phyloP scores from a whole-genome alignment of 129 eudicot species.

The Kitagawia praeruptora region DNA sequence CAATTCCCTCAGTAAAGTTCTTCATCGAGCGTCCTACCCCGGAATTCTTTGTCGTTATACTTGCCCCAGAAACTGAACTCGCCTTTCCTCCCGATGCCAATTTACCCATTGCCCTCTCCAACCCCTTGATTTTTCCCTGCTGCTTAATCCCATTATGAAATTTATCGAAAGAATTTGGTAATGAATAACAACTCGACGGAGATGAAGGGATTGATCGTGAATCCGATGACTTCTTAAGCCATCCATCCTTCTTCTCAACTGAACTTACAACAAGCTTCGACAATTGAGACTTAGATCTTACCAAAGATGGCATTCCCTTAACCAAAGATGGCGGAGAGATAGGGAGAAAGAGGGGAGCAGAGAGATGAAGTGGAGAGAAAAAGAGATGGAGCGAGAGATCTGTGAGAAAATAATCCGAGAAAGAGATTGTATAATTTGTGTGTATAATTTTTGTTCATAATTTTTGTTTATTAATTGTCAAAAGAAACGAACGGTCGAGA shows the following conservation, averaged over 20 bases:
- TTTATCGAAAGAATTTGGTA: constrained; percentile 88
- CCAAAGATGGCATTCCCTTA: constrained; percentile 34
- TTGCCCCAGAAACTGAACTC: constrained; percentile 38
- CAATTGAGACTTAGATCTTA: constrained; percentile 61
- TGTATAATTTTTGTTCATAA: too few species aligned
- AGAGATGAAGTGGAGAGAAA: too few species aligned
- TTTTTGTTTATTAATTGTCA: too few species aligned
- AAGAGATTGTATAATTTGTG: too few species aligned
- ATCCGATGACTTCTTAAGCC: constrained; percentile 36
- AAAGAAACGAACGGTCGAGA: too few species aligned
- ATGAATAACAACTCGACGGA: constrained; percentile 81
- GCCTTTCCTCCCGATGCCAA: constrained; percentile 44
- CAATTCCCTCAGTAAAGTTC: constrained; percentile 63
- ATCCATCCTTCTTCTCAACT: constrained; percentile 44
- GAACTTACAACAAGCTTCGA: constrained; percentile 41
- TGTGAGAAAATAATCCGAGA: too few species aligned
- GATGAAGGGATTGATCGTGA: constrained; percentile 82
- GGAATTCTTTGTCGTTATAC: constrained; percentile 40
- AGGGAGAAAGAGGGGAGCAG: too few species aligned
- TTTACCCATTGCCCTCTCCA: constrained; percentile 51
- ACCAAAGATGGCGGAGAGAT: too few species aligned
- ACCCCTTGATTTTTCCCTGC: constrained; percentile 70
- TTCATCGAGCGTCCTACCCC: constrained; percentile 39
- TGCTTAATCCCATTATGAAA: constrained; percentile 64
- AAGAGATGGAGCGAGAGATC: too few species aligned